Evolutionary conservation across 2,329 filamentous ascomycete species (phyloP).

Genomic region (Botryotinia convoluta): DNA sequence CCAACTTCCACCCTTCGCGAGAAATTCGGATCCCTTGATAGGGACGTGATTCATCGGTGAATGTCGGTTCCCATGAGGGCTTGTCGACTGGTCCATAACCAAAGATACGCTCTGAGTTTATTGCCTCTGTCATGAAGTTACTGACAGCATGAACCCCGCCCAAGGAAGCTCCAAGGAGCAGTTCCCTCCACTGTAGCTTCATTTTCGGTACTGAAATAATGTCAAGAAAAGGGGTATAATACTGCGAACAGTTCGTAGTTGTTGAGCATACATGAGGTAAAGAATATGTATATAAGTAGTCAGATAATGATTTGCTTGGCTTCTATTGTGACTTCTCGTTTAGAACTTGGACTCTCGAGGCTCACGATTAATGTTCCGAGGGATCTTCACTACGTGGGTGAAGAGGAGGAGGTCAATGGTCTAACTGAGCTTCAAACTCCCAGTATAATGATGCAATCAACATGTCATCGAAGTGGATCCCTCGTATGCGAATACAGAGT

Average conservation of each 20-base stretch:
- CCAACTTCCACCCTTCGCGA: slow-evolving; percentile 1
- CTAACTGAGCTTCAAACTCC: not conserved
- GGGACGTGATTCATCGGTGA: not conserved
- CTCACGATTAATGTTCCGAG: not conserved
- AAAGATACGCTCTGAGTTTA: not conserved
- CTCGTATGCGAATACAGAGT: not conserved
- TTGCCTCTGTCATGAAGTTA: slow-evolving; percentile 8
- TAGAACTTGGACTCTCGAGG: not conserved
- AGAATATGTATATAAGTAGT: not conserved
- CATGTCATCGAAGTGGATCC: not conserved
- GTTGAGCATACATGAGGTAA: not conserved
- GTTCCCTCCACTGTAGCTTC: not conserved
- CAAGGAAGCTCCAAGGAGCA: slow-evolving; percentile 7
- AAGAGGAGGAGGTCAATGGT: not conserved
- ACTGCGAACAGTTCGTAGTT: not conserved
- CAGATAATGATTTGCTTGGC: not conserved
- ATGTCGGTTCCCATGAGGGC: slow-evolving; percentile 2
- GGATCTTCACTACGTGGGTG: not conserved
- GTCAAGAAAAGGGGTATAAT: not conserved
- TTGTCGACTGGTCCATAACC: slow-evolving; percentile 4
- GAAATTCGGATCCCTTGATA: not conserved
- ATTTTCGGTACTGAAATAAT: not conserved
- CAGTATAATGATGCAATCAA: not conserved
- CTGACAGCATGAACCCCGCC: not conserved
- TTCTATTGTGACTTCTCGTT: not conserved